Evolutionary conservation across 305 asterid species (phyloP).

Genomic region (Fraxinus ornus): DNA sequence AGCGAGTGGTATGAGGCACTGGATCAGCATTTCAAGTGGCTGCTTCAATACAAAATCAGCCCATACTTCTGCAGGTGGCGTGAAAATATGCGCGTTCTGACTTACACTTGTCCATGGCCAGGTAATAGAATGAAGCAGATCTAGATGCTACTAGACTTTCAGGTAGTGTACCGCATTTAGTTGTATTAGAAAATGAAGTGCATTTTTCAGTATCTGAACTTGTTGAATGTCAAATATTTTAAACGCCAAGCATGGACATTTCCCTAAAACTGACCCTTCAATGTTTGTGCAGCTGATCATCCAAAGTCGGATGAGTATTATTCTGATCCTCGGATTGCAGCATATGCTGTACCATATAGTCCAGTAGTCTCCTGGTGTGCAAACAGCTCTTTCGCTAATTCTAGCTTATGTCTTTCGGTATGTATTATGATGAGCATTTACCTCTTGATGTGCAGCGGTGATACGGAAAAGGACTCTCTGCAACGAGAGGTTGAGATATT

Average conservation of each 20-base stretch:
- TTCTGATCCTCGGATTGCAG: constrained; percentile 94
- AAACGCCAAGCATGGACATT: neutral
- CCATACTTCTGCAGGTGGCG: constrained; percentile 99
- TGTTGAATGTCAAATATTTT: neutral
- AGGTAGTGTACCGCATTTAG: neutral
- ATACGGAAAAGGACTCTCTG: constrained; percentile 67
- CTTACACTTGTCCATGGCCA: constrained; percentile 99
- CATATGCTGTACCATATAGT: constrained; percentile 91
- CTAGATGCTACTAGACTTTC: constrained; percentile 1
- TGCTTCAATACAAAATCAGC: constrained; percentile 89
- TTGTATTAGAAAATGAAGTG: constrained; percentile 1
- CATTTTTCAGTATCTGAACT: neutral
- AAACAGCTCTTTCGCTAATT: constrained; percentile 25
- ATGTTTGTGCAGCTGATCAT: constrained; percentile 74
- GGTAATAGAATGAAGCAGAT: constrained; percentile 44
- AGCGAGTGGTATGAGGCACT: constrained; percentile 82
- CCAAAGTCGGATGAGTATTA: constrained; percentile 95
- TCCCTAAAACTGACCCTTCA: constrained; percentile 3
- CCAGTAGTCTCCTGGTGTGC: constrained; percentile 73
- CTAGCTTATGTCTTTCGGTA: constrained; percentile 18
- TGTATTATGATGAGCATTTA: constrained; percentile 37
- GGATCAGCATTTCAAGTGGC: constrained; percentile 93
- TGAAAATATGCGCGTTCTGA: constrained; percentile 89
- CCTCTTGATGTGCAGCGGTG: constrained; percentile 59
- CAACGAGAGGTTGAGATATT: constrained; percentile 84